Conservation (phyloP, 495 filamentous ascomycete genomes). For the Sporormia fimetaria region DNA sequence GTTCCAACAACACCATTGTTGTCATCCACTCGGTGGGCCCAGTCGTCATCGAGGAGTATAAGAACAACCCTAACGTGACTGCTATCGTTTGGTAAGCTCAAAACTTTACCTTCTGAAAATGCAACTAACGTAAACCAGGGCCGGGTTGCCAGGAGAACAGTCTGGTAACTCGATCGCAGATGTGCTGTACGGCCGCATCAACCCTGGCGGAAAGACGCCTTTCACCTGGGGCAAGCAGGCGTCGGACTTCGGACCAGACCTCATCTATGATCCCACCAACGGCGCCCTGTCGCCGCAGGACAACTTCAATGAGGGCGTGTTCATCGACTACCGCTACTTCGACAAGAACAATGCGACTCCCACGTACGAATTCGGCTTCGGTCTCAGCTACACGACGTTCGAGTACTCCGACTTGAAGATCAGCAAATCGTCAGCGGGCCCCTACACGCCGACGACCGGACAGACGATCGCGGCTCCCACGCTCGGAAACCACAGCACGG, state of each 20-base stretch:
- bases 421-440: conserved; percentile 38
- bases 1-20: conserved; percentile 85
- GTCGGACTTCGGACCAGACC: conserved; percentile 61
- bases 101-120: too few species aligned
- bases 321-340: conserved; percentile 90
- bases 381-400: conserved; percentile 82
- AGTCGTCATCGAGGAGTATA: conserved; percentile 65
- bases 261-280: conserved; percentile 67
- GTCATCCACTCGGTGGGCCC: conserved; percentile 79
- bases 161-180: conserved; percentile 84
- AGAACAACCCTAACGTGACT: conserved; percentile 80
- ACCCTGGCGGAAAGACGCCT: conserved; percentile 73
- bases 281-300: conserved; percentile 60
- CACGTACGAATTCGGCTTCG: conserved; percentile 85
- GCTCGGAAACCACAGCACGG: conserved; percentile 54
- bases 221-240: conserved; percentile 76
- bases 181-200: conserved; percentile 79
- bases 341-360: conserved; percentile 65
- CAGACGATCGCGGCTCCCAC: conserved; percentile 54
- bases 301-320: conserved; percentile 73
- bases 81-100: conserved; percentile 90
- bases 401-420: conserved; percentile 64
- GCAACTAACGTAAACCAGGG: too few species aligned
- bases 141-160: conserved; percentile 85
- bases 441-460: conserved; percentile 59